phyloP scores from a whole-genome alignment of 208 protist species.

The Porcisia deanei region DNA sequence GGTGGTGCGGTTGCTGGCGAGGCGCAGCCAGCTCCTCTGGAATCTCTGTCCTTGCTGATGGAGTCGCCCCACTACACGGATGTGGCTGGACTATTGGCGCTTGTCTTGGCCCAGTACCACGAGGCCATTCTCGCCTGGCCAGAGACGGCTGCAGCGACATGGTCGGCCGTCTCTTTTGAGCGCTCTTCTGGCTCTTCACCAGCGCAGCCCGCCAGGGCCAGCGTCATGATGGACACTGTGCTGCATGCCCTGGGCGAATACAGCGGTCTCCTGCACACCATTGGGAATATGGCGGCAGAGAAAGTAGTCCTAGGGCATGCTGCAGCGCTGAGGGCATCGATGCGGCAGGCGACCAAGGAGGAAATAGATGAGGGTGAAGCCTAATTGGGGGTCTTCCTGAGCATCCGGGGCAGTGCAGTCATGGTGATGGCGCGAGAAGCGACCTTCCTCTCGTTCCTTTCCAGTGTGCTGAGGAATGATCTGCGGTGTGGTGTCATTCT shows the following conservation, averaged over 20 bases:
- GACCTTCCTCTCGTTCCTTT: background rate
- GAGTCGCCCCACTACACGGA: constrained; percentile 62
- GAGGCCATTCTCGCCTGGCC: constrained; percentile 2
- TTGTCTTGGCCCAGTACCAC: constrained; percentile 45
- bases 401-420: background rate
- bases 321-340: constrained; percentile 40
- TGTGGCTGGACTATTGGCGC: constrained; percentile 65
- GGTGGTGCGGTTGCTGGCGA: constrained; percentile 13
- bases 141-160: constrained; percentile 3
- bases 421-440: background rate
- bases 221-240: constrained; percentile 26
- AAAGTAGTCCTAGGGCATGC: constrained; percentile 41
- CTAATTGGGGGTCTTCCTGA: background rate
- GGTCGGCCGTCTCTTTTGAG: constrained; percentile 6
- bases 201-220: background rate
- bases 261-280: constrained; percentile 53
- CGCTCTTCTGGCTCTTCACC: background rate
- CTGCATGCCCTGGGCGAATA: constrained; percentile 62
- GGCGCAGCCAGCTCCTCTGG: constrained; percentile 9
- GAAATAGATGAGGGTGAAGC: background rate
- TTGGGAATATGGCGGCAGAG: constrained; percentile 53
- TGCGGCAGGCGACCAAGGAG: constrained; percentile 6
- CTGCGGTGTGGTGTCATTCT: background rate
- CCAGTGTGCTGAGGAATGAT: background rate
- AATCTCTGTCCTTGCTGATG: constrained; percentile 48